A percentile compares a stretch with the other conserved stretches of the same genome.
Conservation (phyloP, 768 basidiomycete genomes). For the Chalciporus pseudorubinellus region DNA sequence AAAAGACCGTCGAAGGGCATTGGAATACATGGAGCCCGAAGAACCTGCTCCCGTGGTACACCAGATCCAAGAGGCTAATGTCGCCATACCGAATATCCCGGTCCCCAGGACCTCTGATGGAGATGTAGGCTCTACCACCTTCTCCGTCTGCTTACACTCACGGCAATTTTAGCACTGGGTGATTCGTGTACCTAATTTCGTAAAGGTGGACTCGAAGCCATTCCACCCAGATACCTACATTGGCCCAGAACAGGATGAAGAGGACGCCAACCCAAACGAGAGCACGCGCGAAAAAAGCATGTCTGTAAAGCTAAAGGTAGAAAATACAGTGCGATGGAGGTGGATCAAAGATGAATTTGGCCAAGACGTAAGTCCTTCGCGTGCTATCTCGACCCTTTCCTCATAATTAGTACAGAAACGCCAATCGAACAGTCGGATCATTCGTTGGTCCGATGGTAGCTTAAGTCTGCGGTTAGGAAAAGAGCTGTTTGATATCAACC, state of each 20-base stretch:
- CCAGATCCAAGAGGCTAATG: slow-evolving; percentile 61
- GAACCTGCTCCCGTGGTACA: slow-evolving; percentile 54
- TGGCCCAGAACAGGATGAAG: slow-evolving; percentile 77
- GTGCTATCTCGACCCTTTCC: not conserved
- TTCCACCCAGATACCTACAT: slow-evolving; percentile 86
- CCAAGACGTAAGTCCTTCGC: slow-evolving; percentile 59
- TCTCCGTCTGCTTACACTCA: slow-evolving; percentile 5
- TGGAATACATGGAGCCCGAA: slow-evolving; percentile 84
- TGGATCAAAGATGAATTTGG: slow-evolving; percentile 81
- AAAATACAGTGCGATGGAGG: slow-evolving; percentile 94
- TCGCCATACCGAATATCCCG: slow-evolving; percentile 85
- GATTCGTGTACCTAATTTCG: slow-evolving; percentile 89
- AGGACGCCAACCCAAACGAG: slow-evolving; percentile 54
- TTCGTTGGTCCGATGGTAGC: slow-evolving; percentile 95
- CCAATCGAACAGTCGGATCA: slow-evolving; percentile 87
- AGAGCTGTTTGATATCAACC: slow-evolving; percentile 89
- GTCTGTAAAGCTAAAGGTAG: slow-evolving; percentile 83
- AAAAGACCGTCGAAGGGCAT: slow-evolving; percentile 54
- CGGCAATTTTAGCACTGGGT: slow-evolving; percentile 66
- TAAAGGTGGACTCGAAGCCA: slow-evolving; percentile 85
- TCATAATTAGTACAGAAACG: slow-evolving; percentile 48
- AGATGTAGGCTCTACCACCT: slow-evolving; percentile 51
- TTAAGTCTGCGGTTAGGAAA: slow-evolving; percentile 88
- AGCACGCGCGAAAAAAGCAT: slow-evolving; percentile 74
- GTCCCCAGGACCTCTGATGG: slow-evolving; percentile 78